Evolutionary conservation across 345 rosid genomes (phyloP).

Genomic region (Moricandia arvensis): DNA sequence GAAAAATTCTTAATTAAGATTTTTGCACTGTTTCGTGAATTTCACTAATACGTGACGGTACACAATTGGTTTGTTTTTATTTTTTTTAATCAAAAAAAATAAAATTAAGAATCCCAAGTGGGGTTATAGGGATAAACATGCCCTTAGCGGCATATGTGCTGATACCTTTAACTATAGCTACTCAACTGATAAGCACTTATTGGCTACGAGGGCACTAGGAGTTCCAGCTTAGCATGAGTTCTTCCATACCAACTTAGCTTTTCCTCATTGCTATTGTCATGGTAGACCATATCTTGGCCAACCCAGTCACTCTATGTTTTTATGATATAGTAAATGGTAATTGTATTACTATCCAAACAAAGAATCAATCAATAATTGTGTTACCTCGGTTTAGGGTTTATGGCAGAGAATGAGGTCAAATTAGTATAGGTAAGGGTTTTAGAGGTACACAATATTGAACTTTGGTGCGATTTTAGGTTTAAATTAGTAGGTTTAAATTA

Average conservation of each 20-base stretch:
- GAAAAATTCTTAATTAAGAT: too few species aligned
- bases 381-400: conserved; percentile 7
- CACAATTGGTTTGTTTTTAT: too few species aligned
- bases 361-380: not conserved
- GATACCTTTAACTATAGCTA: not conserved
- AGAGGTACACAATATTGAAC: not conserved
- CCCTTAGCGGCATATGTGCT: not conserved
- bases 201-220: not conserved
- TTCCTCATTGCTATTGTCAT: not conserved
- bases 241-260: not conserved
- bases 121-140: too few species aligned
- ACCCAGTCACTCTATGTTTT: not conserved
- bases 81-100: too few species aligned
- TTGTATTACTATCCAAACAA: not conserved
- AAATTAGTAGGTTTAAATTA: not conserved
- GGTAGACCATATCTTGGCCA: not conserved
- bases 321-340: not conserved
- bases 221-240: not conserved
- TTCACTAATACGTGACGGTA: too few species aligned
- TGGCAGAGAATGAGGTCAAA: not conserved
- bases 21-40: too few species aligned
- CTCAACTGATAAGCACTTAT: not conserved
- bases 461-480: too few species aligned
- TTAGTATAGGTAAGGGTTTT: not conserved
- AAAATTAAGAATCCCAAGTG: too few species aligned